Evolutionary conservation across 257 asterid species (phyloP).

Genomic region (Thymus quinquecostatus): DNA sequence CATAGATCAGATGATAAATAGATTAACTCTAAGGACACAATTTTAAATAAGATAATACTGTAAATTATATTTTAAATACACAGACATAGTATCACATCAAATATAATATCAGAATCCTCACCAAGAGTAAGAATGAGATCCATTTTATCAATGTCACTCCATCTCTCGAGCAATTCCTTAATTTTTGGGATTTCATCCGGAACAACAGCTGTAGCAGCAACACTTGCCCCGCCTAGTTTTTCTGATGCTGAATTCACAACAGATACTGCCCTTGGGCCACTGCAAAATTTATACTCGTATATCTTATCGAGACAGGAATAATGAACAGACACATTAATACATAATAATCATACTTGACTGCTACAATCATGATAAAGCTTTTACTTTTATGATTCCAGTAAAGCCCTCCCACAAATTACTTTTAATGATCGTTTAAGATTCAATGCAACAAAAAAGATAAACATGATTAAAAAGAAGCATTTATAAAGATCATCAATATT

Average conservation of each 20-base stretch:
- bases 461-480: background rate
- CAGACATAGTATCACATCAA: conserved; percentile 11
- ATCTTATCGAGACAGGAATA: conserved; percentile 24
- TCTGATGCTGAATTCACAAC: conserved; percentile 86
- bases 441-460: background rate
- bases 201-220: conserved; percentile 75
- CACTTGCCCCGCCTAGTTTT: conserved; percentile 77
- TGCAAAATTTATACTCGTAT: conserved; percentile 35
- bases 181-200: conserved; percentile 81
- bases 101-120: conserved; percentile 36
- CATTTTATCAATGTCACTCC: conserved; percentile 89
- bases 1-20: background rate
- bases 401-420: background rate
- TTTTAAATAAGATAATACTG: conserved; percentile 2
- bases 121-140: conserved; percentile 98
- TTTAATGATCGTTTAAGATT: background rate
- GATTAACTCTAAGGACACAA: background rate
- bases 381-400: background rate
- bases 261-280: conserved; percentile 95
- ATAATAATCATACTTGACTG: background rate
- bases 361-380: background rate
- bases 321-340: too few relatives aligned
- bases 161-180: conserved; percentile 64
- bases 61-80: background rate
- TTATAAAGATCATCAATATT: background rate